Evolutionary conservation across 2,329 filamentous ascomycete species (phyloP).

Genomic region (Talaromyces sp.): DNA sequence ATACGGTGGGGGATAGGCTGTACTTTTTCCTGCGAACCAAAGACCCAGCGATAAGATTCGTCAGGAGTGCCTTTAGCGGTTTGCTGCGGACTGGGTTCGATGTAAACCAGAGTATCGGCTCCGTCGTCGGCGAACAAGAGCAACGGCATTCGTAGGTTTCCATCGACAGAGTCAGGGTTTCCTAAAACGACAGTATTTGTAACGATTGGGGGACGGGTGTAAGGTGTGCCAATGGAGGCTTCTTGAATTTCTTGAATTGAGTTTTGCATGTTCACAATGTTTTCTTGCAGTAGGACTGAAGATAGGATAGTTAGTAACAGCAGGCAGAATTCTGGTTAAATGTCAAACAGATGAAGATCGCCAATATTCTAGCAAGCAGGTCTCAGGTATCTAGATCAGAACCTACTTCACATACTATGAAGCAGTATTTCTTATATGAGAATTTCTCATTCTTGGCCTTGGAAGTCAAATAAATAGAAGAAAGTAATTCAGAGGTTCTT

Average conservation of each 20-base stretch:
- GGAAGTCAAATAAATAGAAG: background rate
- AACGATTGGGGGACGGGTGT: background rate
- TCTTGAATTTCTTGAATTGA: background rate
- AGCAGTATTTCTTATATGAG: background rate
- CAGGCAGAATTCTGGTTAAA: background rate
- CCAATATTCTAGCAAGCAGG: too few relatives aligned
- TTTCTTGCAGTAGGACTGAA: background rate
- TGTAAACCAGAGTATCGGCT: conserved; percentile 36
- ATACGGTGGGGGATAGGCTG: conserved; percentile 29
- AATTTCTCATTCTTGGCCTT: background rate
- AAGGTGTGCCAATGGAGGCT: background rate
- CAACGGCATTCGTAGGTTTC: conserved; percentile 16
- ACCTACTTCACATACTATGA: background rate
- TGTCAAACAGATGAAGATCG: background rate
- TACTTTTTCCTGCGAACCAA: background rate
- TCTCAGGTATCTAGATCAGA: background rate
- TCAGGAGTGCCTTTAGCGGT: background rate
- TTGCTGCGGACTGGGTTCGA: conserved; percentile 28
- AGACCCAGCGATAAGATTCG: conserved; percentile 11
- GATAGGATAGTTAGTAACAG: too few relatives aligned
- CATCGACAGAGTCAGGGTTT: background rate
- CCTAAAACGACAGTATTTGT: background rate
- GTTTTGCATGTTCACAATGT: background rate
- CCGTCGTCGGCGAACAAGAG: conserved; percentile 20
- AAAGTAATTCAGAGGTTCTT: too few relatives aligned